phyloP scores from a whole-genome alignment of 2,329 filamentous ascomycete genomes.

The Aureobasidium uvarum region DNA sequence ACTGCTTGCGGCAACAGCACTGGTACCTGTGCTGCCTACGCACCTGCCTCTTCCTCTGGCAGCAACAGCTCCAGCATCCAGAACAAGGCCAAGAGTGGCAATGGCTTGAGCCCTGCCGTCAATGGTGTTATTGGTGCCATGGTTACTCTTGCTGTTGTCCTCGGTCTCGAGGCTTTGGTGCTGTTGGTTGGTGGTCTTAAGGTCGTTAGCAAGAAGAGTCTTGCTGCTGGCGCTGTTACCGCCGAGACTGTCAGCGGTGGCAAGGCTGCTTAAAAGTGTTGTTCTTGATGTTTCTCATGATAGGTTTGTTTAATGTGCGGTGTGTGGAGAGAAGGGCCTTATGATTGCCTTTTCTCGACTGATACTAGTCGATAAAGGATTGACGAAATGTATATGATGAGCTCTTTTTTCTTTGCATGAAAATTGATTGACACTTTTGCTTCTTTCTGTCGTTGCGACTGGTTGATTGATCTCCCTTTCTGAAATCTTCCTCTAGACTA shows the following conservation, averaged over 20 bases:
- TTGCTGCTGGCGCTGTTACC: constrained; percentile 31
- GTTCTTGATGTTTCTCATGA: no score
- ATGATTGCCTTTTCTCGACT: no score
- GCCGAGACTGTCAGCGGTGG: constrained; percentile 3
- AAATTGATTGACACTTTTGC: no score
- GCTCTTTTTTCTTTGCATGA: no score
- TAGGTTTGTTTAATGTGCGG: no score
- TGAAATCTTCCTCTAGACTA: no score
- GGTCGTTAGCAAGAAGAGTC: constrained; percentile 56
- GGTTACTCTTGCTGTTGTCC: constrained; percentile 64
- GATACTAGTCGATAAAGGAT: no score
- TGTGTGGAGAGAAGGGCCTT: not conserved
- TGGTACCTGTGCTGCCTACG: constrained; percentile 59
- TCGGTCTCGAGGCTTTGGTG: constrained; percentile 55
- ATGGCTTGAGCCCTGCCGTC: constrained; percentile 64
- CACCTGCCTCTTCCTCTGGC: constrained; percentile 34
- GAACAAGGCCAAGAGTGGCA: constrained; percentile 32
- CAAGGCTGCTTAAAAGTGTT: constrained; percentile 9
- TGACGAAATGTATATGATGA: no score
- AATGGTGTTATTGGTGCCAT: constrained; percentile 77
- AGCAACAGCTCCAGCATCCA: constrained; percentile 30
- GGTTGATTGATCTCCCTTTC: no score
- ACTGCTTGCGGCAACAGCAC: constrained; percentile 68
- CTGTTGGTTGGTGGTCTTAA: constrained; percentile 58
- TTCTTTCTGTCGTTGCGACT: no score